Base-by-base conservation (phyloP, 352 stramenopile species). In the Phytophthora hibernalis region DNA sequence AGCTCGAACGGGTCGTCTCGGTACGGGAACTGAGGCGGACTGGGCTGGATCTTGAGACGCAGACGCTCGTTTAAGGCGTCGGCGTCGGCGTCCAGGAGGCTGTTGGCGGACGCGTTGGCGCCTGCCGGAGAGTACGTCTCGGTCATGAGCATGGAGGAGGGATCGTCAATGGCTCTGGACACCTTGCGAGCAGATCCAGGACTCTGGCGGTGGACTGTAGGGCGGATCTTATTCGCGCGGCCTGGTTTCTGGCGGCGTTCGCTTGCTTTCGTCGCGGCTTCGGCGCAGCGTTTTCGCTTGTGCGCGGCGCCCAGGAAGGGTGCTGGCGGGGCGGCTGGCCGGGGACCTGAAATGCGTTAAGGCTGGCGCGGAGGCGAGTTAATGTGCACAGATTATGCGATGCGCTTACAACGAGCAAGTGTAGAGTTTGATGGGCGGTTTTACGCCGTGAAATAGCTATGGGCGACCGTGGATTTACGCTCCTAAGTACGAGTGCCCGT, bases 21-120 rank as follows among this genome's bases (percentile, higher is more conserved):
- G 76, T 93, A 96, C 12, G 88, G 88, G 59, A 96, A 96, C 65
- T 93, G 87, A 35, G 88, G 88, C 45, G 88, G 88, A 31, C 90
- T 77, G 3, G 88, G 88, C 70, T 94, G 85, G 66, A 95, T 93
- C 66, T 96, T 96, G 21, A 96, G 61, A 3, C 83, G 80, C 52
- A 95, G 67, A 9, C 80, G 71, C 61, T 92, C 84, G 21, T 74
- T 82, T 44, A 87, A 89, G 31, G 55, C 68, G 18, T 91, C 84
- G 16, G 65, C 56, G 62, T 91, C 84, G 22, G 59, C 71, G 8
- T 91, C 82, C 52, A 87, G 48, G 44, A 68, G 30, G n/a, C 37
- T 53, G 42, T 61, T 81, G 53, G 68, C 30, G 15, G 69, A 44
- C 20, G 68, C 52, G 10, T 56, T 70, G 38, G 65, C 48, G 54